phyloP scores from a whole-genome alignment of 768 basidiomycete genomes.

The Mycena olivaceomarginata region DNA sequence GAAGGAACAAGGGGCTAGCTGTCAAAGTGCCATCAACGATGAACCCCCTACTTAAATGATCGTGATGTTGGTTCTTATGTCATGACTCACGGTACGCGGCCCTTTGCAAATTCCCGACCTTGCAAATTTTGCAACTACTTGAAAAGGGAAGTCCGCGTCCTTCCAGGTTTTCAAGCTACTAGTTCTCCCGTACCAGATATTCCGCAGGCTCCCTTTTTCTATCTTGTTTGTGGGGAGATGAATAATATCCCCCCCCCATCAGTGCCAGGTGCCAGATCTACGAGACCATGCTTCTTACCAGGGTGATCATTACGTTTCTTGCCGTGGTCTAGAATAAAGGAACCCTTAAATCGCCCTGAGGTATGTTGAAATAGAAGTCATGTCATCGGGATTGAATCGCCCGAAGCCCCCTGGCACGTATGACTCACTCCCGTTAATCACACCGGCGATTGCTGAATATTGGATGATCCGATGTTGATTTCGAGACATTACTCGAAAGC shows the following conservation, averaged over 20 bases:
- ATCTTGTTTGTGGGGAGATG: conserved; percentile 25
- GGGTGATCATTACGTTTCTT: conserved; percentile 28
- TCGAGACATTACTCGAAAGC: too few species aligned
- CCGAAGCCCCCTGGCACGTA: too few species aligned
- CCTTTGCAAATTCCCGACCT: conserved; percentile 14
- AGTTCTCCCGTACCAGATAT: conserved; percentile 26
- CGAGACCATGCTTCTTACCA: conserved; percentile 28
- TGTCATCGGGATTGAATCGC: too few species aligned
- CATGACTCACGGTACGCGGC: conserved; percentile 17
- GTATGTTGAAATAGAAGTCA: too few species aligned
- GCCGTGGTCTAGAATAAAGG: conserved; percentile 24
- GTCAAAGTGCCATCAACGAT: too few species aligned
- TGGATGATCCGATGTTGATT: too few species aligned
- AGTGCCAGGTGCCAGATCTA: conserved; percentile 35
- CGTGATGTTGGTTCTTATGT: conserved; percentile 27
- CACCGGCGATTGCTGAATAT: too few species aligned
- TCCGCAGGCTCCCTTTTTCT: conserved; percentile 28
- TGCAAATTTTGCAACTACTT: conserved; percentile 24
- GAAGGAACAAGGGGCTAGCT: too few species aligned
- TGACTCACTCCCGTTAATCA: too few species aligned
- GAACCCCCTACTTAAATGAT: conserved; percentile 15
- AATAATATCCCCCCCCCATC: background rate
- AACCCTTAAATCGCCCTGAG: too few species aligned
- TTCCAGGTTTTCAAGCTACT: conserved; percentile 20
- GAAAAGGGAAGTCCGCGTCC: conserved; percentile 25